Evolutionary conservation across 2,329 filamentous ascomycete species (phyloP).

Genomic region (Alternaria ventricosa): DNA sequence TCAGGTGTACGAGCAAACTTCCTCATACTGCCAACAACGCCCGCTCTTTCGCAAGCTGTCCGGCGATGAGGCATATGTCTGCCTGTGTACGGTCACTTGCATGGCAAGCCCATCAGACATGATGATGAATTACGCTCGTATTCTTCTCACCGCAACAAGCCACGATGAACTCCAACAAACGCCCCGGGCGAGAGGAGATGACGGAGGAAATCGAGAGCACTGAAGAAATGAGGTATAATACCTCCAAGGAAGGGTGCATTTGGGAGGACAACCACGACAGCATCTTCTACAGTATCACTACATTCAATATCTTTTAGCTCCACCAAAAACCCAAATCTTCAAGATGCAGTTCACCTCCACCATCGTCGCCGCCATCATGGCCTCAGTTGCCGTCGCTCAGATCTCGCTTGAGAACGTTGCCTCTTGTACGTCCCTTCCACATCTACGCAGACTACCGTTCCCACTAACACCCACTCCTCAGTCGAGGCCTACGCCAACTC

Average conservation of each 20-base stretch:
- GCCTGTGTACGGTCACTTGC: not conserved
- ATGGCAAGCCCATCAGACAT: not conserved
- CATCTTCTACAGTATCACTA: not conserved
- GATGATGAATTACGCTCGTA: conserved; percentile 1
- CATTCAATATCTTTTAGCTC: not conserved
- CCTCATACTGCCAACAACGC: not conserved
- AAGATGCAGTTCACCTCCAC: conserved; percentile 11
- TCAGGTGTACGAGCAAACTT: not conserved
- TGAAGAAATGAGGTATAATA: not conserved
- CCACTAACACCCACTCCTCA: not conserved
- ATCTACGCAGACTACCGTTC: not conserved
- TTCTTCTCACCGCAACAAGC: not conserved
- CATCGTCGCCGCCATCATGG: conserved; percentile 9
- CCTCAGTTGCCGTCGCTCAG: conserved; percentile 5
- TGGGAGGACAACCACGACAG: not conserved
- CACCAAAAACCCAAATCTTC: not conserved
- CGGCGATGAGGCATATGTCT: not conserved
- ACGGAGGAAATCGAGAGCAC: not conserved
- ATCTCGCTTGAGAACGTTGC: conserved; percentile 6
- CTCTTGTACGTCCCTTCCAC: not conserved
- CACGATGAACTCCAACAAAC: not conserved
- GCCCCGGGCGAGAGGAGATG: not conserved
- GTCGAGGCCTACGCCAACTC: conserved; percentile 5
- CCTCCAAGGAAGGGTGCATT: not conserved
- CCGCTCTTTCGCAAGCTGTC: not conserved